A percentile compares a stretch with the other conserved stretches of the same genome.
These are phyloP conservation scores for Rhypophila decipiens DNA, from an alignment of 495 filamentous ascomycete genomes.

Conservation along the genomic window DNA sequence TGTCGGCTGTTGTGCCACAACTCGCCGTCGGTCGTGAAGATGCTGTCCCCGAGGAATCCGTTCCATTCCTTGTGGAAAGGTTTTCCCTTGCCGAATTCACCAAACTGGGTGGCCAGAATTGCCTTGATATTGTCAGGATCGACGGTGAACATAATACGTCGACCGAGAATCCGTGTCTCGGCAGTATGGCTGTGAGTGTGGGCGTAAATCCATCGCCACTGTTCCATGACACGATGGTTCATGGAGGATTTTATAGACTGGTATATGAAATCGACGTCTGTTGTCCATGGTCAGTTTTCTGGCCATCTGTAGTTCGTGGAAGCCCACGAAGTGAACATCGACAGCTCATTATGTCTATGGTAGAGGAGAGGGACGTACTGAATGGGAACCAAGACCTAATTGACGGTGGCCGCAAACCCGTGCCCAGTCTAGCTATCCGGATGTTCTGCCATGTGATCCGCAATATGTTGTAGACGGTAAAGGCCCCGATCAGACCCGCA, in stretches of 20 bases:
- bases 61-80: slow-evolving; percentile 64
- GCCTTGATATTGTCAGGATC: slow-evolving; percentile 86
- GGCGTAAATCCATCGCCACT: slow-evolving; percentile 51
- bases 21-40: slow-evolving; percentile 72
- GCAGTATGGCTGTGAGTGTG: slow-evolving; percentile 42
- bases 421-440: slow-evolving; percentile 28
- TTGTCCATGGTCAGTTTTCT: too few relatives aligned
- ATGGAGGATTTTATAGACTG: slow-evolving; percentile 51
- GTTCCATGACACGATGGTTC: slow-evolving; percentile 49
- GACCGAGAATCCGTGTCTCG: slow-evolving; percentile 51
- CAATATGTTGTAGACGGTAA: slow-evolving; percentile 20
- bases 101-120: slow-evolving; percentile 70
- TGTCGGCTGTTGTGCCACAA: slow-evolving; percentile 70
- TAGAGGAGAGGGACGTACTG: too few relatives aligned
- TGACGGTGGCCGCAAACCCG: slow-evolving; percentile 27
- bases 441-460: slow-evolving; percentile 19
- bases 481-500: slow-evolving; percentile 22
- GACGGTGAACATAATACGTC: slow-evolving; percentile 57
- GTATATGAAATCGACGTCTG: not conserved
- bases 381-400: slow-evolving; percentile 22
- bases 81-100: slow-evolving; percentile 66
- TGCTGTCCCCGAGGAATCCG: slow-evolving; percentile 69
- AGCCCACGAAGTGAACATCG: too few relatives aligned
- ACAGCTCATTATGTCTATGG: too few relatives aligned
- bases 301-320: too few relatives aligned